Evolutionary conservation across 2,329 filamentous ascomycete species (phyloP).

Genomic region (Penicillium thymicola): DNA sequence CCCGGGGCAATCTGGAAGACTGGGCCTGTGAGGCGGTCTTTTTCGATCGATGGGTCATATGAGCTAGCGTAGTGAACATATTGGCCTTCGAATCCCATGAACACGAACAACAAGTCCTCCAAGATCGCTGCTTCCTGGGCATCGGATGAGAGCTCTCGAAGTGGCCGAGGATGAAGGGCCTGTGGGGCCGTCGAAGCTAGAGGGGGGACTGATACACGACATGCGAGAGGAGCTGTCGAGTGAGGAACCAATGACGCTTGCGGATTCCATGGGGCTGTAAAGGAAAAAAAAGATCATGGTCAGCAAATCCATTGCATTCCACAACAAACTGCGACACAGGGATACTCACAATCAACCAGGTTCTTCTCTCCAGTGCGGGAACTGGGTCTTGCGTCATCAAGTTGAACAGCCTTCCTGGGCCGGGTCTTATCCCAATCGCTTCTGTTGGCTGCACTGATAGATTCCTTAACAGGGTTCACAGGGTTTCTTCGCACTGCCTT

Average conservation of each 20-base stretch:
- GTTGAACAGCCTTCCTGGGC: constrained; percentile 26
- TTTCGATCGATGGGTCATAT: constrained; percentile 81
- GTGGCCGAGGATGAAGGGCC: constrained; percentile 62
- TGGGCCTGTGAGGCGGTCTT: constrained; percentile 80
- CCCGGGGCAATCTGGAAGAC: constrained; percentile 75
- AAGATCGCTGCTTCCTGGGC: constrained; percentile 82
- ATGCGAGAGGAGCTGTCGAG: constrained; percentile 69
- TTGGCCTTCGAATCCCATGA: constrained; percentile 98
- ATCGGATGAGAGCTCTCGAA: constrained; percentile 71
- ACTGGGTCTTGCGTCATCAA: constrained; percentile 26
- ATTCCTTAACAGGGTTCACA: constrained; percentile 54
- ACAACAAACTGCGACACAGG: not conserved
- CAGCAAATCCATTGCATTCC: constrained; percentile 11
- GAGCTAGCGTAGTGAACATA: constrained; percentile 83
- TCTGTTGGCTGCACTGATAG: constrained; percentile 30
- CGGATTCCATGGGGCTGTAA: constrained; percentile 66
- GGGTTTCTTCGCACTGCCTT: constrained; percentile 61
- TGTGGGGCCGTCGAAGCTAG: constrained; percentile 65
- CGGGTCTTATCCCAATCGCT: constrained; percentile 36
- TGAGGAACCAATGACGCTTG: constrained; percentile 70
- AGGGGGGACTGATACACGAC: constrained; percentile 60
- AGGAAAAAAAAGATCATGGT: constrained; percentile 8
- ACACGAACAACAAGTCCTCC: constrained; percentile 88
- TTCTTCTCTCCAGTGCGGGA: constrained; percentile 35
- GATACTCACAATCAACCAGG: constrained; percentile 29